Evolutionary conservation across 1,139 yeast species (phyloP), one percentile per base, ranked within the genome.

Genomic region (Sugiyamaella pinicola): DNA sequence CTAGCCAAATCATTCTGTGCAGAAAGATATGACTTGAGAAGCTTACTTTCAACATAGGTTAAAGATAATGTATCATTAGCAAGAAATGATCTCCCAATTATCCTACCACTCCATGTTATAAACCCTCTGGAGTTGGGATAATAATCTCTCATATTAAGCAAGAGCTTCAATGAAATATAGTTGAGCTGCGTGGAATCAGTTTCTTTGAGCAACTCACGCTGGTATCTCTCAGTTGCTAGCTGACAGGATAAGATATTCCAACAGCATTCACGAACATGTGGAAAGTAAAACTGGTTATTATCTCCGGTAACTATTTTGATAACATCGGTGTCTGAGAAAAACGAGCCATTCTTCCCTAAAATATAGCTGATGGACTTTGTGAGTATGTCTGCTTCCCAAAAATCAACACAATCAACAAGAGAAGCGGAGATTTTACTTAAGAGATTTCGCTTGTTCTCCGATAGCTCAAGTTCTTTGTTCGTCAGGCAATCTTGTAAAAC

Each of bases 321-420:
- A 19, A 26, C 44, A 18, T 46, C 43, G 8, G 17, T 21, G 28
- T 46, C 35, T 6, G 49, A 37, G 31, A 37, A 38, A 6, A 18
- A 10, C 12, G 29, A 21, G 12, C n/a, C 26, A 6, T 28, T 28
- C 17, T 15, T 35, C 5, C 29, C 28, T 17, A 46, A 6, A 4
- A 46, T 12, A 38, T 46, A 46, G 3, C 28, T 19, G 12, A 46
- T 24, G 12, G 44, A 46, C 42, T 46, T 46, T 13, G 18, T 18
- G 12, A 46, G 33, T n/a, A 46, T 28, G 13, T 46, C 44, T 12
- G 43, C 49, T 28, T 46, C 49, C 49, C 49, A 46, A 28, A 46
- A 37, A 6, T 46, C 29, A 2, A 28, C 44, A 12, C 42, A 26
- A n/a, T 7, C 19, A 7, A 22, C 28, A 1, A 39, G 31, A 19